Base-by-base conservation (phyloP, 169 alveolate species). In the Cryptosporidium xiaoi region DNA sequence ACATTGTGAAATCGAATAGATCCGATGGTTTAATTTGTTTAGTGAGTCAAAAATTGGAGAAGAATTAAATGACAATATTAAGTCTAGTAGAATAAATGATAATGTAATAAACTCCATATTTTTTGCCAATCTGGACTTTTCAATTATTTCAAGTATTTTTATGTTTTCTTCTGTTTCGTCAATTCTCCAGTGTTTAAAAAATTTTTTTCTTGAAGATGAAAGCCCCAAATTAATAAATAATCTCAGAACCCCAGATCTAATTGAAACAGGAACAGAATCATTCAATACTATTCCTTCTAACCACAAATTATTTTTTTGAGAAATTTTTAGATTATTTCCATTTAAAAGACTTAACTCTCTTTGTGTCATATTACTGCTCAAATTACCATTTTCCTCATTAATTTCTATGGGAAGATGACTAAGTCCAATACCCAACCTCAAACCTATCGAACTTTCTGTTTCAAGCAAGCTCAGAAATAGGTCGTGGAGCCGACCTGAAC, bases 401-500 rank as follows among this genome's bases (percentile, higher is more conserved):
- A 77, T 46, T 62, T 77, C 77, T 20, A 77, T 40, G 8, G 87
- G 87, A 36, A 60, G 46, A 10, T 40, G 3, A 7, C 27, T 16
- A 7, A 3, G 16, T n/a, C 65, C 77, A 20, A 50, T 12, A 10
- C 15, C 64, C 44, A 77, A 27, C 27, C 33, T 69, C 16, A 69
- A 40, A 3, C 87, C 87, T 20, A 77, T 66, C 4, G 87, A 56
- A 36, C 87, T 77, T 3, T 77, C 87, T 4, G 87, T 58, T 56
- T 77, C 77, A 24, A 77, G 71, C 0, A 77, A 55, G 46, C 33
- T 77, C 8, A 77, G 15, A 60, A 77, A 60, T 77, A 77, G 56
- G 24, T 77, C 87, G 20, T 77, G 87, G 34, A 77, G 48, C 7
- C 87, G 34, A 10, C 46, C 44, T 27, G 71, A 34, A 6, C 62